A percentile compares a stretch with the other conserved stretches of the same genome.
Evolutionary conservation across 2,329 filamentous ascomycete genomes (phyloP).

Genomic region (Cladosporium sp.): DNA sequence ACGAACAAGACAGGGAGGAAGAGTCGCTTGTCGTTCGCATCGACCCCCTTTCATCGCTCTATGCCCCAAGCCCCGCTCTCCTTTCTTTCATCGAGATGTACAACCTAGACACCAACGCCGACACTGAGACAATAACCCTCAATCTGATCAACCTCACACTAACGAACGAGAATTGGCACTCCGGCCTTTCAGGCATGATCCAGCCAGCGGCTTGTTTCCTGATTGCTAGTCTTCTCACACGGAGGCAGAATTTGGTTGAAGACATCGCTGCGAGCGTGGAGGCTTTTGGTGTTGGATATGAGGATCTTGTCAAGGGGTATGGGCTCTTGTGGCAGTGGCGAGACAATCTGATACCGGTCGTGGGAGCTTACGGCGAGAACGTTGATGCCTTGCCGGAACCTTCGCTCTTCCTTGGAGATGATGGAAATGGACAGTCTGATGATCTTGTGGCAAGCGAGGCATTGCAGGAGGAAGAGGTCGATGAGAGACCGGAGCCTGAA

Average conservation of each 20-base stretch:
- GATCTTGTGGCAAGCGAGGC: background rate
- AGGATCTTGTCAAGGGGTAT: background rate
- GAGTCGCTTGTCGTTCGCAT: background rate
- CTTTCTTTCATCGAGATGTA: conserved; percentile 6
- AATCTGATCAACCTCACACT: conserved; percentile 14
- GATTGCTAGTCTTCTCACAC: conserved; percentile 12
- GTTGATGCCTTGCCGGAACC: conserved; percentile 2
- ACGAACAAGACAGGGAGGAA: background rate
- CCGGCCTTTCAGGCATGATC: conserved; percentile 1
- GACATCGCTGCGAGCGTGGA: conserved; percentile 6
- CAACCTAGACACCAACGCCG: conserved; percentile 3
- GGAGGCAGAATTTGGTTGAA: conserved; percentile 12
- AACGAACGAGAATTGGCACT: conserved; percentile 1
- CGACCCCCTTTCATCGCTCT: background rate
- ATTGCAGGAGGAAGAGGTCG: background rate
- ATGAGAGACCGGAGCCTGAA: conserved; percentile 7
- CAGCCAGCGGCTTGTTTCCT: conserved; percentile 13
- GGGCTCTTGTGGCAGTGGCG: conserved; percentile 4
- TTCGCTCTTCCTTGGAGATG: background rate
- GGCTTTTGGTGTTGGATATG: background rate
- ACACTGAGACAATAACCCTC: conserved; percentile 14
- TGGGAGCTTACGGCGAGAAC: background rate
- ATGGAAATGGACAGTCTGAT: background rate
- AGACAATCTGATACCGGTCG: background rate
- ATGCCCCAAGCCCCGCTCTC: background rate